Evolutionary conservation across 768 basidiomycete species (phyloP).

Genomic region (Boletus rufocinnamomeus): DNA sequence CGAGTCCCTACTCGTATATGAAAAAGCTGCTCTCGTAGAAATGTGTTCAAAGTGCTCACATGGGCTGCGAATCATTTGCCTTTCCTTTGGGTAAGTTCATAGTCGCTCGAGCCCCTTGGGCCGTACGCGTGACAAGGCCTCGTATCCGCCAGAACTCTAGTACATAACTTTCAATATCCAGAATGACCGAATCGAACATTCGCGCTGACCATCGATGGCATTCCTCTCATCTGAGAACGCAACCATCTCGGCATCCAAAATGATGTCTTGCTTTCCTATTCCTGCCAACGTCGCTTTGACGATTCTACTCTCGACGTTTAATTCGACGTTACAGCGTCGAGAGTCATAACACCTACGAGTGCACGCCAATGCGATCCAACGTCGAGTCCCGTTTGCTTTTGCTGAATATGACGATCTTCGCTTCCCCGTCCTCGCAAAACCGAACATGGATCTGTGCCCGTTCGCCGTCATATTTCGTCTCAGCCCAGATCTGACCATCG

Average conservation of each 20-base stretch:
- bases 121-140: conserved; percentile 57
- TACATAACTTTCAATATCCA: conserved; percentile 4
- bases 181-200: not conserved
- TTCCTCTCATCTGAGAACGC: conserved; percentile 62
- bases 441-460: conserved; percentile 90
- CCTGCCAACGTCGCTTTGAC: conserved; percentile 61
- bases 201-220: conserved; percentile 66
- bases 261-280: conserved; percentile 43
- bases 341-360: conserved; percentile 35
- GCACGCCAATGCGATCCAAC: conserved; percentile 67
- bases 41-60: conserved; percentile 15
- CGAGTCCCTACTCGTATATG: conserved; percentile 31
- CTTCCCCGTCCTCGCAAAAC: conserved; percentile 37
- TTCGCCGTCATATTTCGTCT: conserved; percentile 95
- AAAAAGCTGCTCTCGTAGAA: conserved; percentile 6
- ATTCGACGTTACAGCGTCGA: not conserved
- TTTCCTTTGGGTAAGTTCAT: conserved; percentile 22
- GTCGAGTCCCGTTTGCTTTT: conserved; percentile 89
- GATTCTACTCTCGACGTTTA: conserved; percentile 40
- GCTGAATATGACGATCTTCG: conserved; percentile 77
- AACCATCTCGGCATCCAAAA: conserved; percentile 90
- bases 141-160: conserved; percentile 79
- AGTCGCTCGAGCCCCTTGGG: conserved; percentile 50
- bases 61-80: conserved; percentile 23
- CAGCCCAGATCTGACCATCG: conserved; percentile 62